Evolutionary conservation across 2,329 filamentous ascomycete species (phyloP).

Genomic region (Neopestalotiopsis sp.): DNA sequence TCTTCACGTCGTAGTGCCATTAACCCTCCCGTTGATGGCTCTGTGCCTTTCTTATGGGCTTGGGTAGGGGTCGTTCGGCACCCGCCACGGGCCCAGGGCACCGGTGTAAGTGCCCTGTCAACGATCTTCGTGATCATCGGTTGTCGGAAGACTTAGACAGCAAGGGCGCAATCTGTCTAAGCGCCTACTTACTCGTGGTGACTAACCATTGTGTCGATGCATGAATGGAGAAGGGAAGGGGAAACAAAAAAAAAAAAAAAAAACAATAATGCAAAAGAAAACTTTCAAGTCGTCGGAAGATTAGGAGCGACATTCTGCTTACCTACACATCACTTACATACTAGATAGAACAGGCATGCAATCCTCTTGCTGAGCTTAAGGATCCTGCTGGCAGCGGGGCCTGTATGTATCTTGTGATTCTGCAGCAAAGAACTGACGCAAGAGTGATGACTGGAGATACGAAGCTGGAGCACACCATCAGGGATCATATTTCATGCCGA

Average conservation of each 20-base stretch:
- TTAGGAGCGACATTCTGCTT: not conserved
- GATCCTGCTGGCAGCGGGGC: not conserved
- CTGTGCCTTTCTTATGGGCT: slow-evolving; percentile 13
- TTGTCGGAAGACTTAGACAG: not conserved
- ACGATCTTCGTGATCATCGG: slow-evolving; percentile 2
- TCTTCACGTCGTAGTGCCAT: not conserved
- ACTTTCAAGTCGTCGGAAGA: not conserved
- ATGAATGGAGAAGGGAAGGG: not conserved
- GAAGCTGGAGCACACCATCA: not conserved
- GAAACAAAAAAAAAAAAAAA: not conserved
- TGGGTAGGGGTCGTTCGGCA: slow-evolving; percentile 30
- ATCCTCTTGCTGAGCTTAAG: not conserved
- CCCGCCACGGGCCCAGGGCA: slow-evolving; percentile 20
- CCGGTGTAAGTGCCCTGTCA: not conserved
- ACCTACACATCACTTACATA: not conserved
- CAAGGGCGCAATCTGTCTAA: slow-evolving; percentile 1
- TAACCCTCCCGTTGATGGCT: not conserved
- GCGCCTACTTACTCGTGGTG: not conserved
- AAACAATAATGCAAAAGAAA: not conserved
- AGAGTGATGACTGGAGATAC: slow-evolving; percentile 3
- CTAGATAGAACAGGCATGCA: not conserved
- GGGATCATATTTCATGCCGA: not conserved
- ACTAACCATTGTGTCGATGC: not conserved
- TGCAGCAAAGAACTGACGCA: slow-evolving; percentile 6
- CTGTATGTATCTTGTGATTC: not conserved